Conservation (phyloP, 768 basidiomycete genomes). For the Infundibulicybe gibba region DNA sequence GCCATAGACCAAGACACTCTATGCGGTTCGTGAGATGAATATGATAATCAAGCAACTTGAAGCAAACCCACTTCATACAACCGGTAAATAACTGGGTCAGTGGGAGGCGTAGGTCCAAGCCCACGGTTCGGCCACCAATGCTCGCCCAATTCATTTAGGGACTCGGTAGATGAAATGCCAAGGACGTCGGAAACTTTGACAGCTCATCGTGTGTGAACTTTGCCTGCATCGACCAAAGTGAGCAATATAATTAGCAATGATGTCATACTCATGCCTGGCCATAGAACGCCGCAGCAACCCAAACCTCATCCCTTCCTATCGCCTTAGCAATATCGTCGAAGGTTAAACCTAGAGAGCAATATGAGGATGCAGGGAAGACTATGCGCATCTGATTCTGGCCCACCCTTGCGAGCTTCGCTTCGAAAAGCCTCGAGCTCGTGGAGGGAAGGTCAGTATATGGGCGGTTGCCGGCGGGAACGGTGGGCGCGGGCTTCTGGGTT, state of each 20-base stretch:
- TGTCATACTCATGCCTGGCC: slow-evolving; percentile 51
- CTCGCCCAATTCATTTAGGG: slow-evolving; percentile 47
- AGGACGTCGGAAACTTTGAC: slow-evolving; percentile 46
- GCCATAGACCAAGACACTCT: slow-evolving; percentile 76
- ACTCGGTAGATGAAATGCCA: slow-evolving; percentile 33
- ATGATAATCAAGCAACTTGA: not conserved
- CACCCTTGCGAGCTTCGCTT: slow-evolving; percentile 69
- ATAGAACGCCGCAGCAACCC: slow-evolving; percentile 81
- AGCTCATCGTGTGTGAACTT: slow-evolving; percentile 60
- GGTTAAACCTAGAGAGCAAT: slow-evolving; percentile 46
- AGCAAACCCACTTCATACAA: slow-evolving; percentile 63
- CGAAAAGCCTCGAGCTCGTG: slow-evolving; percentile 46
- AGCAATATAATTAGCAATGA: not conserved
- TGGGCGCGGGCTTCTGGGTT: slow-evolving; percentile 11
- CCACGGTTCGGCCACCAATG: slow-evolving; percentile 78
- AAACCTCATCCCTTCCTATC: slow-evolving; percentile 73
- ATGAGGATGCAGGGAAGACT: not conserved
- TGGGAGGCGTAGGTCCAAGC: slow-evolving; percentile 67
- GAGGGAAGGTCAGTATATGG: slow-evolving; percentile 53
- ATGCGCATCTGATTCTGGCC: not conserved
- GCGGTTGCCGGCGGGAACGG: slow-evolving; percentile 34
- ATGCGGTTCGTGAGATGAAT: not conserved
- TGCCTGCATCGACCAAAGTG: slow-evolving; percentile 42
- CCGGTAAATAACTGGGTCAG: slow-evolving; percentile 78
- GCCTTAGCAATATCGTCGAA: slow-evolving; percentile 67